Conservation (phyloP, 257 asterid genomes). For the Oldenlandia corymbosa region DNA sequence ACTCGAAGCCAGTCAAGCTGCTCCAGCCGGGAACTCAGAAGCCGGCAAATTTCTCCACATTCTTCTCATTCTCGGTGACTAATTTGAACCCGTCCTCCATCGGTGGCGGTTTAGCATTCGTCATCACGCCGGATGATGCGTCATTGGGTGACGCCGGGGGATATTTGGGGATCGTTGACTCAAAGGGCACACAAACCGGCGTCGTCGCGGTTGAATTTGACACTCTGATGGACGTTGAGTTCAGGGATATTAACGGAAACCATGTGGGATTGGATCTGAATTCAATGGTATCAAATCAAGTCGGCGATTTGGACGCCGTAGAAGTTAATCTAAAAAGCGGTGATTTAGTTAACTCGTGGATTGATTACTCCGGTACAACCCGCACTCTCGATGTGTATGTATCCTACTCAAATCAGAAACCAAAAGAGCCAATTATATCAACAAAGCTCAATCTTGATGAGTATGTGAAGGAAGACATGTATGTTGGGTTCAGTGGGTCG, state of each 20-base stretch:
- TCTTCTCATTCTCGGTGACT: constrained; percentile 64
- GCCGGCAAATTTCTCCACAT: constrained; percentile 60
- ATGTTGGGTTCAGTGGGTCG: constrained; percentile 71
- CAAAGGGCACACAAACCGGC: constrained; percentile 37
- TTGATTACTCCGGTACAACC: constrained; percentile 59
- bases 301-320: constrained; percentile 42
- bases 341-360: constrained; percentile 70
- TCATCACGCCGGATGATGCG: constrained; percentile 58
- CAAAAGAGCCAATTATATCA: constrained; percentile 54
- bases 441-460: constrained; percentile 40
- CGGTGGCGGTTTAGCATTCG: constrained; percentile 81
- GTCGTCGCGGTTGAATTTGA: constrained; percentile 74
- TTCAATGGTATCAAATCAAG: constrained; percentile 56
- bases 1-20: constrained; percentile 57
- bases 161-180: constrained; percentile 50
- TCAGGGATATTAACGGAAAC: constrained; percentile 61
- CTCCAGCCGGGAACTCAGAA: constrained; percentile 38
- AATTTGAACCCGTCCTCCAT: constrained; percentile 71
- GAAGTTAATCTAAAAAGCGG: constrained; percentile 73
- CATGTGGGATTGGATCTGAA: constrained; percentile 79
- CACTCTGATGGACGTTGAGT: constrained; percentile 73
- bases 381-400: constrained; percentile 42
- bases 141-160: constrained; percentile 69
- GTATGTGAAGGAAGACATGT: constrained; percentile 57
- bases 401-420: constrained; percentile 65